Conservation (phyloP, 2,329 filamentous ascomycete species). For the Elsinoe perseae region DNA sequence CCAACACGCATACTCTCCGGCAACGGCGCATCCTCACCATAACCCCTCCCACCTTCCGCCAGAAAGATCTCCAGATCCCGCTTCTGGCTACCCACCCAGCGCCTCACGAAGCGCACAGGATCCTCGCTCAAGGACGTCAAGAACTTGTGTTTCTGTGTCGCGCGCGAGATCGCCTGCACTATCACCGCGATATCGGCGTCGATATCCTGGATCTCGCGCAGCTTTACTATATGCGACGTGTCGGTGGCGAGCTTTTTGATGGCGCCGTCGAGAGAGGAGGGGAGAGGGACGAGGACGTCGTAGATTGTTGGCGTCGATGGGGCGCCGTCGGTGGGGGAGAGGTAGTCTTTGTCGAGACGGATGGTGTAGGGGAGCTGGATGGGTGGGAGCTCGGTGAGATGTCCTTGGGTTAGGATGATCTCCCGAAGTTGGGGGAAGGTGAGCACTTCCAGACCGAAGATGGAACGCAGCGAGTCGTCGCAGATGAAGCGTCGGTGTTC, state of each 20-base stretch:
- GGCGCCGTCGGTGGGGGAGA: conserved; percentile 48
- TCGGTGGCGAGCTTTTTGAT: conserved; percentile 40
- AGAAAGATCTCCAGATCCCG: conserved; percentile 81
- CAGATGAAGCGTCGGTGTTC: conserved; percentile 90
- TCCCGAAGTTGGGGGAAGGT: conserved; percentile 80
- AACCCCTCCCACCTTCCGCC: conserved; percentile 63
- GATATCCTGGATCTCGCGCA: conserved; percentile 66
- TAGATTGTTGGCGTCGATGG: conserved; percentile 72
- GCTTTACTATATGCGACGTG: conserved; percentile 49
- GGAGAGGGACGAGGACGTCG: conserved; percentile 75
- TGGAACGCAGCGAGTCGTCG: conserved; percentile 72
- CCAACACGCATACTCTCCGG: conserved; percentile 64
- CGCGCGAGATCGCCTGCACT: conserved; percentile 72
- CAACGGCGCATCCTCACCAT: conserved; percentile 40
- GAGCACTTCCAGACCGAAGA: conserved; percentile 64
- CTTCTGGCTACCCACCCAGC: conserved; percentile 88
- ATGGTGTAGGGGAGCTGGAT: conserved; percentile 86
- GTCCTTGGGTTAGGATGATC: conserved; percentile 51
- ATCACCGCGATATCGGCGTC: conserved; percentile 82
- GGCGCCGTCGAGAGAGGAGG: conserved; percentile 71
- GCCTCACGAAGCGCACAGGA: conserved; percentile 72
- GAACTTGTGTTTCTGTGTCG: conserved; percentile 87
- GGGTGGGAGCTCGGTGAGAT: conserved; percentile 72
- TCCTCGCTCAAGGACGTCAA: conserved; percentile 70
- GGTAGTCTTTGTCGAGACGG: conserved; percentile 62